Conservation (phyloP, 75 land plant genomes). For the Selaginella moellendorffii region DNA sequence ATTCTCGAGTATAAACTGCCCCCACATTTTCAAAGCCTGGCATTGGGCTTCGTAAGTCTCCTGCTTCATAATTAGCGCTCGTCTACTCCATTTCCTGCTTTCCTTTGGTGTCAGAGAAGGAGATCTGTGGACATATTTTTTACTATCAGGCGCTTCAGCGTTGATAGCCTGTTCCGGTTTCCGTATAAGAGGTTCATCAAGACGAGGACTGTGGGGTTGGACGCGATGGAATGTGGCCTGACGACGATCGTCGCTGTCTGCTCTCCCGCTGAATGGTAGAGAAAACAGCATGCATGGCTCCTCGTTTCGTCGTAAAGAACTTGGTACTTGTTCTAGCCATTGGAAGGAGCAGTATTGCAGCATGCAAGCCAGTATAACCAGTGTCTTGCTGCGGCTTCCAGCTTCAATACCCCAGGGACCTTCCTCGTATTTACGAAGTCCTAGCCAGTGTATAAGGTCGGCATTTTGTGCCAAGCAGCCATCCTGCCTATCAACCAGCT, state of each 20-base stretch:
- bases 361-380: slow-evolving; percentile 71
- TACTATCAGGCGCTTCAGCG: background rate
- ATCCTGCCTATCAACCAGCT: slow-evolving; percentile 63
- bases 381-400: slow-evolving; percentile 56
- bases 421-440: slow-evolving; percentile 38
- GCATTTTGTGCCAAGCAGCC: slow-evolving; percentile 73
- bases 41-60: slow-evolving; percentile 84
- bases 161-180: too few relatives aligned
- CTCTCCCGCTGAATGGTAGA: background rate
- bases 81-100: slow-evolving; percentile 5
- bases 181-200: background rate
- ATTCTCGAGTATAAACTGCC: slow-evolving; percentile 66
- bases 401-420: slow-evolving; percentile 70
- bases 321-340: slow-evolving; percentile 71
- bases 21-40: slow-evolving; percentile 39
- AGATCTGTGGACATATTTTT: slow-evolving; percentile 16
- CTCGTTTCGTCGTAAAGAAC: slow-evolving; percentile 24
- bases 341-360: slow-evolving; percentile 75
- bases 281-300: slow-evolving; percentile 80
- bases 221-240: too few relatives aligned
- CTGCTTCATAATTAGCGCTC: background rate
- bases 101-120: background rate
- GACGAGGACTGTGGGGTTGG: too few relatives aligned
- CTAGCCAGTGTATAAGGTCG: slow-evolving; percentile 44
- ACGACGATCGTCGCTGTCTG: too few relatives aligned